Evolutionary conservation across 176 grass and related monocot species (phyloP), one percentile per base, ranked within the genome.

Genomic region (Lolium multiflorum): DNA sequence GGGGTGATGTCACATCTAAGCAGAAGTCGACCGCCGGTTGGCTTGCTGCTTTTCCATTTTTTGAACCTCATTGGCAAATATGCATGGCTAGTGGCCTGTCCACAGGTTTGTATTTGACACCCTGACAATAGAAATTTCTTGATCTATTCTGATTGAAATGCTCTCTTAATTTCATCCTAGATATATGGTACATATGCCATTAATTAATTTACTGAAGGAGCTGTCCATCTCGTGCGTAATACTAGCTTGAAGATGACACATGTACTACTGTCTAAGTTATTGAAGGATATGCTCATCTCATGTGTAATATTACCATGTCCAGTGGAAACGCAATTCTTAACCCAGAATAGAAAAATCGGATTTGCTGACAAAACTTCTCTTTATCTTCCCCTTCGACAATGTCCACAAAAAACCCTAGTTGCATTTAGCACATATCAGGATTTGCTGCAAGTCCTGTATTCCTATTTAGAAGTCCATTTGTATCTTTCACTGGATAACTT

Each of bases 21-120:
- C 96, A 98, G 75, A 89, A 92, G 61, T 91, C 96, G 1, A 94
- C 96, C 55, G 96, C 96, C 74, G 96, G 96, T 70, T 98, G 96
- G 96, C 91, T 95, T 77, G 96, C 93, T 10, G 88, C 88, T 66
- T 95, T 98, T 89, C 96, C 96, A 89, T 92, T 98, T 58, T 98
- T 98, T 92, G 96, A 98, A 83, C 96, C 96, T 79, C 96, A 98
- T 81, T 98, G 96, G 96, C 93, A 98, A 89, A 86, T 98, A 84
- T 95, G 96, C 83, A 98, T 98, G 96, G 91, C 96, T 68, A 57
- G 80, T 79, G 96, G 96, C 68, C 87, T 95, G 78, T 98, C 96
- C 49, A 98, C 93, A 92, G 92, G 95, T 97, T 91, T 56, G 87
- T 77, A n/a, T 58, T 82, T 75, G 59, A 80, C 61, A 78, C 55